phyloP scores from a whole-genome alignment of 352 stramenopile genomes.

The Pseudoperonospora humuli region DNA sequence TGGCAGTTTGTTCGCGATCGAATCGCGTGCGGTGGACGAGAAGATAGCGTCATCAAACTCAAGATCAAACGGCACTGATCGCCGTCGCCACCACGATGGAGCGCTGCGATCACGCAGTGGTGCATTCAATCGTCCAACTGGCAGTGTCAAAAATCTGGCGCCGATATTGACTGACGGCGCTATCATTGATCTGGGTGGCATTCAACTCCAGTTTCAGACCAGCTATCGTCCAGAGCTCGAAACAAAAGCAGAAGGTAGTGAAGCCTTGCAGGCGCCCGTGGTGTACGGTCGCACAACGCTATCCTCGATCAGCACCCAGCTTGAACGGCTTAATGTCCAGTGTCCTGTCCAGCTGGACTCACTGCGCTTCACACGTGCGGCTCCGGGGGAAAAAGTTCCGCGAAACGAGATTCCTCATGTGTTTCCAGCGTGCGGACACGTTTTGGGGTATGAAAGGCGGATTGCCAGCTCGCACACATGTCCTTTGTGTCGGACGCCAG shows the following conservation, averaged over 20 bases:
- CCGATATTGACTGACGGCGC: conserved; percentile 58
- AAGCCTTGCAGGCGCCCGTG: conserved; percentile 21
- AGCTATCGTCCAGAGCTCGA: conserved; percentile 21
- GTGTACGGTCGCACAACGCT: conserved; percentile 26
- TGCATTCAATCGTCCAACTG: conserved; percentile 58
- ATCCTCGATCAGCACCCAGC: conserved; percentile 49
- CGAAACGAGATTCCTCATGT: conserved; percentile 59
- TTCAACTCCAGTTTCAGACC: conserved; percentile 72
- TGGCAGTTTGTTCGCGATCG: conserved; percentile 62
- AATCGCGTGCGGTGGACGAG: conserved; percentile 24
- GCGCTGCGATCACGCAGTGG: conserved; percentile 33
- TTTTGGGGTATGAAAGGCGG: conserved; percentile 69
- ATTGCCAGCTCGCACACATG: conserved; percentile 53
- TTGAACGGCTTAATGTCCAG: conserved; percentile 64
- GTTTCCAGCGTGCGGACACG: conserved; percentile 70
- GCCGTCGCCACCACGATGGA: conserved; percentile 8
- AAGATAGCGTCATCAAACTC: conserved; percentile 1
- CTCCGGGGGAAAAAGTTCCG: conserved; percentile 37
- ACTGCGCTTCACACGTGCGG: conserved; percentile 41
- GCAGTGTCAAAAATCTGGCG: conserved; percentile 22
- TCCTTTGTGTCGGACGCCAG: conserved; percentile 55
- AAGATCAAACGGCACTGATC: conserved; percentile 4
- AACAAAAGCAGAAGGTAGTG: conserved; percentile 17
- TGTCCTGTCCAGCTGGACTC: conserved; percentile 71
- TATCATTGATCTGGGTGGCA: conserved; percentile 69